Percentiles rank a stretch among this genome's conserved stretches.
Conservation (phyloP, 2,329 filamentous ascomycete genomes). For the Sporothrix sp. region DNA sequence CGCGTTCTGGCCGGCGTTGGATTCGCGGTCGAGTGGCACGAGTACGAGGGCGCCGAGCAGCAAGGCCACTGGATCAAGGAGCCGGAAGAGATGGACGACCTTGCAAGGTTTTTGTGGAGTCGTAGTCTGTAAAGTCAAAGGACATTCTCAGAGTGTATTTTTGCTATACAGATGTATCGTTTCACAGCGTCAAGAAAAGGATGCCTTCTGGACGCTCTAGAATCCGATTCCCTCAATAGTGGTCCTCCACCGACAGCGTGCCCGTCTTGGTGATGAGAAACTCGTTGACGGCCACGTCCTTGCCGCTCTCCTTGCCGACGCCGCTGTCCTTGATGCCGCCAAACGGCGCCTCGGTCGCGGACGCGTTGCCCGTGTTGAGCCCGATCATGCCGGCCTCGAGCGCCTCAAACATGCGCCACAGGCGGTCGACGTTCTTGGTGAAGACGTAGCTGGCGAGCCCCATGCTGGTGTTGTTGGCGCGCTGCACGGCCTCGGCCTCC, state of each 20-base stretch:
- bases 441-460: slow-evolving; percentile 38
- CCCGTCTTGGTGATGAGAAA: slow-evolving; percentile 38
- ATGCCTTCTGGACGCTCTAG: too few relatives aligned
- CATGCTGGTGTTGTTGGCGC: slow-evolving; percentile 50
- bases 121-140: too few relatives aligned
- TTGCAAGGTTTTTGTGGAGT: slow-evolving; percentile 2
- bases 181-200: too few relatives aligned
- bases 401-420: slow-evolving; percentile 49
- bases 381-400: slow-evolving; percentile 45
- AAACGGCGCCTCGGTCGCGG: slow-evolving; percentile 35
- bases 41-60: slow-evolving; percentile 10
- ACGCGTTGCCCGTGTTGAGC: slow-evolving; percentile 31
- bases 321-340: slow-evolving; percentile 41
- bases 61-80: slow-evolving; percentile 15
- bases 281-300: slow-evolving; percentile 38
- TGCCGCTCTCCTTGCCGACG: slow-evolving; percentile 38
- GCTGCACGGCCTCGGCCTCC: slow-evolving; percentile 43
- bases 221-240: too few relatives aligned
- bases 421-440: slow-evolving; percentile 40
- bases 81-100: slow-evolving; percentile 13
- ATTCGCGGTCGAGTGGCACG: slow-evolving; percentile 8
- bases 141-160: too few relatives aligned
- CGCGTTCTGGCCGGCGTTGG: not conserved
- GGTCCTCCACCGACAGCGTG: slow-evolving; percentile 32
- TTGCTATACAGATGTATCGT: too few relatives aligned